Conservation (phyloP, 2,329 filamentous ascomycete genomes). For the Lachnellula occidentalis region DNA sequence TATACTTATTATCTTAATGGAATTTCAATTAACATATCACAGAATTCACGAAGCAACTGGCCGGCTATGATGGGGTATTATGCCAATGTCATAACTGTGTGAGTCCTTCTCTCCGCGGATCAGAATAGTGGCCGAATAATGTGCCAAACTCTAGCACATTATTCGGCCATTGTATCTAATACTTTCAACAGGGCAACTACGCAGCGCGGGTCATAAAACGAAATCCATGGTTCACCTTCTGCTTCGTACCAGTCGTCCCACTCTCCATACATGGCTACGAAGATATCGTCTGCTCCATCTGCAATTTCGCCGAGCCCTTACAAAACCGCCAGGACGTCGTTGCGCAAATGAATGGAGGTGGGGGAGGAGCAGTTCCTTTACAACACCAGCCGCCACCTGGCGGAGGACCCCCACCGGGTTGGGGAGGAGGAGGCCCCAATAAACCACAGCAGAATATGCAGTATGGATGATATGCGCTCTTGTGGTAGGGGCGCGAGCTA, state of each 20-base stretch:
- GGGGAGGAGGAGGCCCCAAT: constrained; percentile 21
- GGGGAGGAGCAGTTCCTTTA: constrained; percentile 22
- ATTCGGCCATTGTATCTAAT: constrained; percentile 2
- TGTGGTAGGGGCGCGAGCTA: no score
- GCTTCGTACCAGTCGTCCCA: constrained; percentile 69
- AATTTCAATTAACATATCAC: constrained; percentile 14
- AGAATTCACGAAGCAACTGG: constrained; percentile 31
- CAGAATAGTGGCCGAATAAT: no score
- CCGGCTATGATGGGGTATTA: constrained; percentile 55
- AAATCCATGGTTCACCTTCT: constrained; percentile 73
- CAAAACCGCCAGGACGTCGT: constrained; percentile 35
- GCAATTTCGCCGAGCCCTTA: constrained; percentile 67
- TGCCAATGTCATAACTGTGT: constrained; percentile 61
- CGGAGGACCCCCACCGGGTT: constrained; percentile 19
- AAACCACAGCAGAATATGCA: constrained; percentile 28
- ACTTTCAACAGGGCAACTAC: constrained; percentile 46
- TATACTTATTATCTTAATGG: not conserved
- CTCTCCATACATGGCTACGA: constrained; percentile 62
- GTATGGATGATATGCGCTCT: constrained; percentile 23
- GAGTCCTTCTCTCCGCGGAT: constrained; percentile 18
- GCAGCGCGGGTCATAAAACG: constrained; percentile 55
- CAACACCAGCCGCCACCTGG: constrained; percentile 21
- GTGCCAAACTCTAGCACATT: no score
- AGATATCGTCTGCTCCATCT: constrained; percentile 69
- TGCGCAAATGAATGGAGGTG: constrained; percentile 21